Evolutionary conservation across 305 asterid genomes (phyloP), one percentile per base, ranked within the genome.

Genomic region (Fraxinus sp.): DNA sequence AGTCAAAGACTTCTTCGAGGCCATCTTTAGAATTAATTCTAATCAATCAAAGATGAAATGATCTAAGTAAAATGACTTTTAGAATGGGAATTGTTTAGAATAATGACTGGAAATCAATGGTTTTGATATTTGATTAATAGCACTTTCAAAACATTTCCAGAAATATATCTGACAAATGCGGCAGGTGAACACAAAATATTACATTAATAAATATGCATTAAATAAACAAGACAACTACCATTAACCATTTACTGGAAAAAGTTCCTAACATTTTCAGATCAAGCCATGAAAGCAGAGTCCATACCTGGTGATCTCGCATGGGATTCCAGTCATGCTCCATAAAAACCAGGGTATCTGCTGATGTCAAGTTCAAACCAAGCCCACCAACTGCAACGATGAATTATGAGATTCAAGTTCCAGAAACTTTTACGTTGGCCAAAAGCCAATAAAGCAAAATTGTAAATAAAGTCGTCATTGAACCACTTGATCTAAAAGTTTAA

Each of bases 261-360:
- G 49, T 74, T 32, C 76, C n/a, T 9, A 39, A 55, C 16, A 57
- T 59, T 77, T 72, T 5, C 9, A 44, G 70, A 76, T 59, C 24
- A 84, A 76, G 62, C 55, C 59, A 26, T 26, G 66, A 36, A 30
- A 83, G 37, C 18, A n/a, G 59, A 24, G 49, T 37, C 16, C 71
- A 28, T 85, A 94, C 98, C 98, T 97, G 99, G 88, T 91, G 99
- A 88, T 97, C 98, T 83, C 98, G 92, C 99, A 94, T 97, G 80
- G 99, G 98, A 93, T 97, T 97, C 98, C 99, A 94, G 85, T 97
- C 99, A 85, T 97, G 99, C 93, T 97, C 98, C 99, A 94, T 93
- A 84, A 97, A 97, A 89, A 97, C 99, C 78, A 97, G 97, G 82
- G 99, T 97, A 90, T 97, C 98, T 66, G 99, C 99, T 9, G 99